phyloP scores from a whole-genome alignment of 1,139 yeast species.

The Pichia sp. region DNA sequence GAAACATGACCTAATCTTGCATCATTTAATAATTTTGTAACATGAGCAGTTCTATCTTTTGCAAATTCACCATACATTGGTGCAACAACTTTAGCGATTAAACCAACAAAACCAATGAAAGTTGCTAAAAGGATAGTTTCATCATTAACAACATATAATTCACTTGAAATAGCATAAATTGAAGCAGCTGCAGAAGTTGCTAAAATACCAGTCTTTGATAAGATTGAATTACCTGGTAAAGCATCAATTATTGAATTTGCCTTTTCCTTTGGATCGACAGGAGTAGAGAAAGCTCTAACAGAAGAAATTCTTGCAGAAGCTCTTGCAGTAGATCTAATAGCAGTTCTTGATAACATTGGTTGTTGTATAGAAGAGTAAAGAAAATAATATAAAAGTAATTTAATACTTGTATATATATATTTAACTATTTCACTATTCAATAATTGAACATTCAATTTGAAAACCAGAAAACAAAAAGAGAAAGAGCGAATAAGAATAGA shows the following conservation, averaged over 20 bases:
- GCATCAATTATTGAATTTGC: conserved; percentile 88
- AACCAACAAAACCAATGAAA: conserved; percentile 68
- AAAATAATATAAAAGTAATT: not conserved
- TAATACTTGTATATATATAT: too few relatives aligned
- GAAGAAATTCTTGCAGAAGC: conserved; percentile 12
- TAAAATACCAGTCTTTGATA: conserved; percentile 90
- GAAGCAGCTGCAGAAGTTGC: conserved; percentile 96
- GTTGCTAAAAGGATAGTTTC: conserved; percentile 83
- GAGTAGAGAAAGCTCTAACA: conserved; percentile 58
- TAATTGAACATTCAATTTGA: too few relatives aligned
- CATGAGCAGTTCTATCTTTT: conserved; percentile 80
- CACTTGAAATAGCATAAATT: conserved; percentile 88
- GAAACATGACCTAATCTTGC: conserved; percentile 87
- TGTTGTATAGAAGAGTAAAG: not conserved
- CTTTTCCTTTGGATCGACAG: conserved; percentile 80
- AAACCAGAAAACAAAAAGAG: not conserved
- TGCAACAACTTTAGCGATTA: conserved; percentile 82
- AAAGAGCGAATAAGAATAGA: not conserved
- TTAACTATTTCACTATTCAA: too few relatives aligned
- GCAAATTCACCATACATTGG: conserved; percentile 96
- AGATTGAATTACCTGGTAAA: conserved; percentile 82
- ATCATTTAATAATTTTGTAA: conserved; percentile 72
- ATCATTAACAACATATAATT: conserved; percentile 86
- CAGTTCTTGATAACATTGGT: conserved; percentile 16
- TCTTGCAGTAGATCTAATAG: conserved; percentile 19